These are phyloP conservation scores for Cerrena zonata DNA, from an alignment of 1,284 basidiomycete genomes.

Conservation along the genomic window DNA sequence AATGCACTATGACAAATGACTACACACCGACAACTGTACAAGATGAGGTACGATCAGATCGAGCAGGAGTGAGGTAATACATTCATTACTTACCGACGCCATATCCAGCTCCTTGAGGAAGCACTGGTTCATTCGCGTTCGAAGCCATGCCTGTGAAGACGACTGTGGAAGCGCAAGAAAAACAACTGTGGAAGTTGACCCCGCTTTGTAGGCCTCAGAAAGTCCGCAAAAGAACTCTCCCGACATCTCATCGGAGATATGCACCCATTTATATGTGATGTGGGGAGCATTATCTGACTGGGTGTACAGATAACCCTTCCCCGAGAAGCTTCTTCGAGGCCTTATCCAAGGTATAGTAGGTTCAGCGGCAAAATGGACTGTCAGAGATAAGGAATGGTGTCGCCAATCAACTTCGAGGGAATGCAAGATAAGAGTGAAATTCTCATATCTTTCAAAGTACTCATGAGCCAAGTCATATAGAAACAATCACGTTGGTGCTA, in stretches of 20 bases:
- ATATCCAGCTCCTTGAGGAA: constrained; percentile 44
- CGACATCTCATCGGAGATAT: not conserved
- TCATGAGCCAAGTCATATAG: too few relatives aligned
- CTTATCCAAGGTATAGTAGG: not conserved
- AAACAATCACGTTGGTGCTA: too few relatives aligned
- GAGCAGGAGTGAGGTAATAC: not conserved
- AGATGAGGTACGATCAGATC: not conserved
- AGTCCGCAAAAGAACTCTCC: not conserved
- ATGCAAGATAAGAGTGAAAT: too few relatives aligned
- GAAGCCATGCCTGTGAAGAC: not conserved
- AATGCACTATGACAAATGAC: not conserved
- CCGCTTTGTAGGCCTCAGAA: not conserved
- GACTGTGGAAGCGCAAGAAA: not conserved
- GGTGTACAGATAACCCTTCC: not conserved
- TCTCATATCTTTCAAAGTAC: too few relatives aligned
- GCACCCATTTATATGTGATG: not conserved
- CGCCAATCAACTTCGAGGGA: constrained; percentile 11
- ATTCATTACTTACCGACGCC: constrained; percentile 62
- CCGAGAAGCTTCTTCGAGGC: not conserved
- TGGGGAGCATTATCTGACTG: not conserved
- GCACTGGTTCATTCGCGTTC: constrained; percentile 20
- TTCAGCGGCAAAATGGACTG: not conserved
- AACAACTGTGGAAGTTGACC: too few relatives aligned
- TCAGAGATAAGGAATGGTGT: not conserved
- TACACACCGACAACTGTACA: constrained; percentile 44